phyloP scores from a whole-genome alignment of 306 rosid genomes.

The Hippophae gyantsensis region DNA sequence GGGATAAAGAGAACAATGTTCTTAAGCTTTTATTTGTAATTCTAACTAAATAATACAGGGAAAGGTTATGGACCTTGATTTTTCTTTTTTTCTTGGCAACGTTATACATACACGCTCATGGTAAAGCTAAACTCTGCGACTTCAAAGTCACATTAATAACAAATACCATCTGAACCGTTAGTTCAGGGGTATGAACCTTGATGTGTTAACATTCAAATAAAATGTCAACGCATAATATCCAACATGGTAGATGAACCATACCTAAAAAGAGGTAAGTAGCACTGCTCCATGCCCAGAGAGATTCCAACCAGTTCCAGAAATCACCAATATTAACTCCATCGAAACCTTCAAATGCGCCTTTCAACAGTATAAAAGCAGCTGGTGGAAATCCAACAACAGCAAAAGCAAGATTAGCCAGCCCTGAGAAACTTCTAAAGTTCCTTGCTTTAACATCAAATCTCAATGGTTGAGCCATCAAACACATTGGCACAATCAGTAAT shows the following conservation, averaged over 20 bases:
- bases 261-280: slow-evolving; percentile 79
- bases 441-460: slow-evolving; percentile 41
- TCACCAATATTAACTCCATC: slow-evolving; percentile 34
- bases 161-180: too few relatives aligned
- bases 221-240: slow-evolving; percentile 65
- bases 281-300: slow-evolving; percentile 93
- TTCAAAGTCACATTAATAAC: too few relatives aligned
- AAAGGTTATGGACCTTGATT: too few relatives aligned
- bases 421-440: slow-evolving; percentile 34
- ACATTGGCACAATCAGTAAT: slow-evolving; percentile 63
- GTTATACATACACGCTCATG: too few relatives aligned
- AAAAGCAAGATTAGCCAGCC: slow-evolving; percentile 57
- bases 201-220: slow-evolving; percentile 53
- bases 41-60: too few relatives aligned
- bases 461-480: slow-evolving; percentile 74
- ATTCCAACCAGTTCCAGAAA: slow-evolving; percentile 86
- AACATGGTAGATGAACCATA: slow-evolving; percentile 83
- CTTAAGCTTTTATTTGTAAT: too few relatives aligned
- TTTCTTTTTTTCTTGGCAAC: too few relatives aligned
- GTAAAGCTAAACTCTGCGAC: too few relatives aligned
- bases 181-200: neutral
- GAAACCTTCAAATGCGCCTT: slow-evolving; percentile 44
- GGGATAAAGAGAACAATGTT: too few relatives aligned
- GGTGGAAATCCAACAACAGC: slow-evolving; percentile 70
- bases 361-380: slow-evolving; percentile 38